Evolutionary conservation across 2,329 filamentous ascomycete species (phyloP).

Genomic region (Cyclaneusma minus): DNA sequence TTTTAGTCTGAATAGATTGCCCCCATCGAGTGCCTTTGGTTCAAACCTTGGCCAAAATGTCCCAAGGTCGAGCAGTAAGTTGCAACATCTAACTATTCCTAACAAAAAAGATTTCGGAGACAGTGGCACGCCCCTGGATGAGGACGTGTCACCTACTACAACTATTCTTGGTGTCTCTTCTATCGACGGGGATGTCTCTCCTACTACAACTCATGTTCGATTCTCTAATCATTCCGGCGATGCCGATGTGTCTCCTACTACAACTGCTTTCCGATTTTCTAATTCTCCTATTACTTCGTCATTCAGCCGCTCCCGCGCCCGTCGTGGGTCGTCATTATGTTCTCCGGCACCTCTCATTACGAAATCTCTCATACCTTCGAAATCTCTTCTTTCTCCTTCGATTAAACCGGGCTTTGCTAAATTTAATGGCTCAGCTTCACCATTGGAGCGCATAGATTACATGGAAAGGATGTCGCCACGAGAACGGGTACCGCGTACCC

Average conservation of each 20-base stretch:
- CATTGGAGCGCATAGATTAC: constrained; percentile 38
- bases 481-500: no score
- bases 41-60: constrained; percentile 12
- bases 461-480: constrained; percentile 38
- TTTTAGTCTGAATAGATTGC: constrained; percentile 13
- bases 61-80: constrained; percentile 20
- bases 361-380: constrained; percentile 13
- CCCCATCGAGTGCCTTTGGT: constrained; percentile 11
- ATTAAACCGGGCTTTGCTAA: constrained; percentile 35
- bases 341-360: constrained; percentile 12
- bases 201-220: constrained; percentile 19
- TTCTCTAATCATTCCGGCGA: constrained; percentile 13
- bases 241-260: constrained; percentile 17
- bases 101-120: constrained; percentile 12
- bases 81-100: constrained; percentile 15
- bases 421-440: constrained; percentile 31
- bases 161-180: constrained; percentile 18
- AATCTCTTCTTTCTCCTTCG: constrained; percentile 16
- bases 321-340: constrained; percentile 16
- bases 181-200: constrained; percentile 16
- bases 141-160: constrained; percentile 18
- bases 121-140: constrained; percentile 15
- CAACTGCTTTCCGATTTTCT: constrained; percentile 20
- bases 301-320: constrained; percentile 21
- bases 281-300: constrained; percentile 22